These are phyloP conservation scores for Infundibulicybe gibba DNA, from an alignment of 768 basidiomycete species.

Conservation along the genomic window DNA sequence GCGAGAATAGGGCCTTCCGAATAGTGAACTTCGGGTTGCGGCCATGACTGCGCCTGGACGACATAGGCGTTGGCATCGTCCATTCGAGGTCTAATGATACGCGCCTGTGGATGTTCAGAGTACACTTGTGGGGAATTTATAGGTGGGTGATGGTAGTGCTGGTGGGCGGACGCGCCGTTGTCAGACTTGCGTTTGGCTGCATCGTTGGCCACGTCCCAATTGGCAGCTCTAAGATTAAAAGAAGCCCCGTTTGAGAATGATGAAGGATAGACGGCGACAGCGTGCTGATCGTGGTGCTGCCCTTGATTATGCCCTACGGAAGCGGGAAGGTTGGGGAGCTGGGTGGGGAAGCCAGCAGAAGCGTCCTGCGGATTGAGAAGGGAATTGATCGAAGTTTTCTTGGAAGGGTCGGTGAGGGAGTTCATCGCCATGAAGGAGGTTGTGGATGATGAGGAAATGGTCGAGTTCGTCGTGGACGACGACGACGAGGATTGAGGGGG, in stretches of 20 bases:
- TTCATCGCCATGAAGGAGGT: slow-evolving; percentile 17
- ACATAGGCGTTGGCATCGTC: slow-evolving; percentile 25
- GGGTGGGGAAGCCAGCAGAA: slow-evolving; percentile 17
- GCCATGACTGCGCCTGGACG: slow-evolving; percentile 26
- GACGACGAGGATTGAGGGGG: not conserved
- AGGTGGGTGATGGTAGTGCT: slow-evolving; percentile 20
- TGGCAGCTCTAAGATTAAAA: slow-evolving; percentile 61
- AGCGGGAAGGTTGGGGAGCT: slow-evolving; percentile 13
- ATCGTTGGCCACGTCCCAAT: slow-evolving; percentile 37
- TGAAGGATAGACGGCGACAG: slow-evolving; percentile 13
- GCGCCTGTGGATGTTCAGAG: slow-evolving; percentile 26
- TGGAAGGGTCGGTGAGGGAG: slow-evolving; percentile 30
- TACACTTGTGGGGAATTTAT: slow-evolving; percentile 12
- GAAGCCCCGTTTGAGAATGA: slow-evolving; percentile 23
- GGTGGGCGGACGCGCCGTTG: slow-evolving; percentile 30
- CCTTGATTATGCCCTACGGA: slow-evolving; percentile 13
- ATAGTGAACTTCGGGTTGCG: slow-evolving; percentile 22
- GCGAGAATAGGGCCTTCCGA: slow-evolving; percentile 42
- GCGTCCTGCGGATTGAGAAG: slow-evolving; percentile 37
- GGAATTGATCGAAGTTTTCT: slow-evolving; percentile 38
- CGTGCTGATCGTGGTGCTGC: slow-evolving; percentile 18
- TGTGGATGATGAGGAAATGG: not conserved
- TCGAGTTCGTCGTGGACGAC: not conserved
- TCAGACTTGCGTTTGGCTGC: slow-evolving; percentile 31
- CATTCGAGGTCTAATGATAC: slow-evolving; percentile 25